phyloP scores from a whole-genome alignment of 768 basidiomycete genomes.

The Serendipita sp. region DNA sequence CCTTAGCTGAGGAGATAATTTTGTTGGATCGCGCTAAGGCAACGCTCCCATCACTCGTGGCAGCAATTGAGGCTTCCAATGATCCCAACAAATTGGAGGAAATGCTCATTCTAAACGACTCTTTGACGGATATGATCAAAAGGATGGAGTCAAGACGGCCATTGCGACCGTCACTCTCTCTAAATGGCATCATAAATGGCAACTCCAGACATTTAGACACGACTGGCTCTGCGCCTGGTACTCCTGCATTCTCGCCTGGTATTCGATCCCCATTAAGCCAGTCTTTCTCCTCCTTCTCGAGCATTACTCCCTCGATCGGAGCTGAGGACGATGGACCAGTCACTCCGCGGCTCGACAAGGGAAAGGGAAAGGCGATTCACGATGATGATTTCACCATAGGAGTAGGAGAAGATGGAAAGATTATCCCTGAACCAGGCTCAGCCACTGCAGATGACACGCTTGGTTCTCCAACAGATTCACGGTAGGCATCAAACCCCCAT shows the following conservation, averaged over 20 bases:
- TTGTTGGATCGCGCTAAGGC: slow-evolving; percentile 35
- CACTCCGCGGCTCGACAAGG: slow-evolving; percentile 60
- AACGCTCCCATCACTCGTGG: slow-evolving; percentile 34
- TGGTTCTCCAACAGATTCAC: slow-evolving; percentile 1
- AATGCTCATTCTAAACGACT: slow-evolving; percentile 57
- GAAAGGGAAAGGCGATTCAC: slow-evolving; percentile 36
- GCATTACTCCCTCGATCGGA: neutral
- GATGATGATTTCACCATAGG: slow-evolving; percentile 1
- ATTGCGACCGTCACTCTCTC: slow-evolving; percentile 9
- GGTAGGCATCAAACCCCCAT: neutral
- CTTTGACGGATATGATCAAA: slow-evolving; percentile 40
- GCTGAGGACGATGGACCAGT: slow-evolving; percentile 23
- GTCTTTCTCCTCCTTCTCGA: slow-evolving; percentile 1
- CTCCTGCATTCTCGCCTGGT: slow-evolving; percentile 16
- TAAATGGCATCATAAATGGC: neutral
- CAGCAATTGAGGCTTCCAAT: slow-evolving; percentile 36
- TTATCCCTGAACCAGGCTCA: slow-evolving; percentile 49
- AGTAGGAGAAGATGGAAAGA: slow-evolving; percentile 17
- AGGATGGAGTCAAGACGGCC: slow-evolving; percentile 24
- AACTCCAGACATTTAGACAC: neutral
- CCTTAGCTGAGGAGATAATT: slow-evolving; percentile 20
- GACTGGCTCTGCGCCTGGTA: neutral
- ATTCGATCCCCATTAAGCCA: slow-evolving; percentile 8
- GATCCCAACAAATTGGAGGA: slow-evolving; percentile 44
- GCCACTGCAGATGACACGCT: neutral